Conservation (phyloP, 2,329 filamentous ascomycete genomes). For the Trichoderma aggressivum region DNA sequence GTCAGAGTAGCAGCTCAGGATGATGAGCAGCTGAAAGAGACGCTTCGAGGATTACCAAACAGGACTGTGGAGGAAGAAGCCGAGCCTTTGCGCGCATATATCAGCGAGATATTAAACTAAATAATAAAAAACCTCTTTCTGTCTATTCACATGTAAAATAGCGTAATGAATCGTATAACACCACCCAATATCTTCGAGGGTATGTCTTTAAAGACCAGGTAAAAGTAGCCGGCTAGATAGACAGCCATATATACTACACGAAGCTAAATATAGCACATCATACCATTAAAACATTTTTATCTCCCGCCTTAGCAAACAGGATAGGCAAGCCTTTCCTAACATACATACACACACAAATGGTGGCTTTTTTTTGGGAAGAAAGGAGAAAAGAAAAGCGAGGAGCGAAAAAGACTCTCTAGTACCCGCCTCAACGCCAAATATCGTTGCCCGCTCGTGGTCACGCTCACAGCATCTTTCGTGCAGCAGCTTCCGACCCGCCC, state of each 20-base stretch:
- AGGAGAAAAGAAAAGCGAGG: background rate
- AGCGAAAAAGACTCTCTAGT: slow-evolving; percentile 28
- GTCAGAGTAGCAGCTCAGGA: slow-evolving; percentile 40
- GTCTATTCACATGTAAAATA: background rate
- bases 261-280: background rate
- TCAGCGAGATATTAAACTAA: slow-evolving; percentile 39
- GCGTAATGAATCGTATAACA: background rate
- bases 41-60: slow-evolving; percentile 44
- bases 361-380: background rate
- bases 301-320: background rate
- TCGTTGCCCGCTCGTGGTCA: slow-evolving; percentile 18
- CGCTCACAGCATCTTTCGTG: slow-evolving; percentile 35
- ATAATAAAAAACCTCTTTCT: background rate
- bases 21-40: slow-evolving; percentile 38
- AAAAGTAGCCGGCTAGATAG: slow-evolving; percentile 19
- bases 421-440: slow-evolving; percentile 31
- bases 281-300: slow-evolving; percentile 2
- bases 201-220: slow-evolving; percentile 32
- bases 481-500: slow-evolving; percentile 33
- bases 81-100: slow-evolving; percentile 44
- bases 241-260: background rate
- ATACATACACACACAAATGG: slow-evolving; percentile 13
- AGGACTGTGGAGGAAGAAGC: slow-evolving; percentile 51
- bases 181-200: background rate
- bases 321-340: background rate